phyloP scores from a whole-genome alignment of 495 filamentous ascomycete species.

The Penicillium goetzii region DNA sequence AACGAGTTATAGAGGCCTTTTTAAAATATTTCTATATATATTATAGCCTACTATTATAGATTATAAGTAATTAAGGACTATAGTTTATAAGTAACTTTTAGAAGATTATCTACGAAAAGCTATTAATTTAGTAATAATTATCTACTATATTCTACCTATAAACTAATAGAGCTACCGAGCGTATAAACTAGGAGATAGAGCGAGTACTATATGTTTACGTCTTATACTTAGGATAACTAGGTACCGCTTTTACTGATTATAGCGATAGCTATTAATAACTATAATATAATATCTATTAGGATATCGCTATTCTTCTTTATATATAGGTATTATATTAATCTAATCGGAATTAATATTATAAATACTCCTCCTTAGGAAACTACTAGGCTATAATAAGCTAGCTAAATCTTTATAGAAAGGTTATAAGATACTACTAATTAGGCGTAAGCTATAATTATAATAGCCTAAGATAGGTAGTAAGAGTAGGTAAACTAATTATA shows the following conservation, averaged over 20 bases:
- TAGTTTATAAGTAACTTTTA: neutral
- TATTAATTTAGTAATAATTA: neutral
- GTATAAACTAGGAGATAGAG: neutral
- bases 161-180: neutral
- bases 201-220: neutral
- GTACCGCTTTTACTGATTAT: neutral
- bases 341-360: neutral
- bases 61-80: neutral
- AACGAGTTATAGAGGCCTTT: neutral
- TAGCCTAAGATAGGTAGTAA: neutral
- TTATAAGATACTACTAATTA: neutral
- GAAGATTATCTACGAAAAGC: neutral
- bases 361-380: too few species aligned
- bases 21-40: neutral
- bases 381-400: neutral
- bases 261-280: neutral
- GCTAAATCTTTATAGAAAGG: neutral
- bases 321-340: neutral
- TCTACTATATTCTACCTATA: neutral
- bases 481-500: neutral
- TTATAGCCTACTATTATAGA: neutral
- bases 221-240: neutral
- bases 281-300: neutral
- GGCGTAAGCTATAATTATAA: neutral
- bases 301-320: conserved; percentile 2